These are phyloP conservation scores for Pleurotus tuoliensis DNA, from an alignment of 768 basidiomycete genomes.

Conservation along the genomic window DNA sequence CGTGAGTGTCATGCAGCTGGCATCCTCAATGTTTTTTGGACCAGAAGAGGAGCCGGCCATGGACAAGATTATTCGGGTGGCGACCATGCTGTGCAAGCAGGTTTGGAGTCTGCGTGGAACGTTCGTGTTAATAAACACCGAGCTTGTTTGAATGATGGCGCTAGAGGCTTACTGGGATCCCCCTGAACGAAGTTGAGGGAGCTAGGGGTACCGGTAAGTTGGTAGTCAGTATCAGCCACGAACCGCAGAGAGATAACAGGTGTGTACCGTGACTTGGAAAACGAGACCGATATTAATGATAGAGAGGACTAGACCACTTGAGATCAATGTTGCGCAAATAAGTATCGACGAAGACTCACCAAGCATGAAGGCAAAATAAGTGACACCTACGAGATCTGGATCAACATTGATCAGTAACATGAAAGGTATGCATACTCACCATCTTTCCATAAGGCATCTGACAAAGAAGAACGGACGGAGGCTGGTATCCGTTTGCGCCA, in stretches of 20 bases:
- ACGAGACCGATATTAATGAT: conserved; percentile 16
- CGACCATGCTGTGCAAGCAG: conserved; percentile 17
- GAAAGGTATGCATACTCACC: conserved; percentile 4
- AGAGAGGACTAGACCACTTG: conserved; percentile 7
- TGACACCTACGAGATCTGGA: conserved; percentile 8
- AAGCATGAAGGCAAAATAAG: conserved; percentile 15
- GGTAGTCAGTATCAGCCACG: too few species aligned
- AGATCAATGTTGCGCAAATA: background rate
- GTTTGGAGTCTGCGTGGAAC: conserved; percentile 13
- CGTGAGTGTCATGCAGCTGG: background rate
- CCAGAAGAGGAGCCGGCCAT: conserved; percentile 6
- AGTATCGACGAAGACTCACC: conserved; percentile 3
- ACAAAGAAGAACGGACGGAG: conserved; percentile 12
- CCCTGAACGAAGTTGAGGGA: conserved; percentile 15
- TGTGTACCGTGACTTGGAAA: conserved; percentile 11
- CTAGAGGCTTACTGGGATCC: conserved; percentile 12
- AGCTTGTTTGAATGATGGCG: background rate
- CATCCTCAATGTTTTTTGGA: conserved; percentile 1
- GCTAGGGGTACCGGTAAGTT: conserved; percentile 2
- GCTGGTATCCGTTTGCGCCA: conserved; percentile 13
- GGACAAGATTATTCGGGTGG: conserved; percentile 15
- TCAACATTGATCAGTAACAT: background rate
- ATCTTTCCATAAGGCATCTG: conserved; percentile 16
- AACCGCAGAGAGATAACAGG: background rate
- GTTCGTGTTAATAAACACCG: background rate